These are phyloP conservation scores for Cercospora zeina DNA, from an alignment of 2,329 filamentous ascomycete species.

Conservation along the genomic window DNA sequence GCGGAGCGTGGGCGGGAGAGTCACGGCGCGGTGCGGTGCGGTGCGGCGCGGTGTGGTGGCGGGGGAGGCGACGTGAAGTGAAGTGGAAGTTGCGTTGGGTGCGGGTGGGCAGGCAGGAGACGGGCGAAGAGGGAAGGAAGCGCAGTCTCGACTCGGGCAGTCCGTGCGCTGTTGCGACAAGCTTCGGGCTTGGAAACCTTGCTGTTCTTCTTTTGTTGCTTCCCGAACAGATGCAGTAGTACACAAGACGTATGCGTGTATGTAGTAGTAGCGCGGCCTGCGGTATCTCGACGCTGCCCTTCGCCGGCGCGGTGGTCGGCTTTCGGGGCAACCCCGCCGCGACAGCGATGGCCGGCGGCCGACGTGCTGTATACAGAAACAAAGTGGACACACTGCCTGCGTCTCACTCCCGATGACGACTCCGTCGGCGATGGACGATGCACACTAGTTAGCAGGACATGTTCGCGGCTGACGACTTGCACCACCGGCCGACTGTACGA, in stretches of 20 bases:
- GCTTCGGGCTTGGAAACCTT: slow-evolving; percentile 7
- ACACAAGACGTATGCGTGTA: background rate
- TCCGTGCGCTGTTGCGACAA: background rate
- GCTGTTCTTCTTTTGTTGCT: background rate
- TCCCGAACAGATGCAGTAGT: background rate
- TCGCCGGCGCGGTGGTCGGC: too few relatives aligned
- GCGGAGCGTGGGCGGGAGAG: background rate
- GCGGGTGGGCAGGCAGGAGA: background rate
- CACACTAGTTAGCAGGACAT: background rate
- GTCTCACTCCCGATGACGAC: background rate
- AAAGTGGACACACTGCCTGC: background rate
- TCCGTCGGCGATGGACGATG: too few relatives aligned
- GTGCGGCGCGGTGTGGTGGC: background rate
- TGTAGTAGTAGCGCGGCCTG: too few relatives aligned
- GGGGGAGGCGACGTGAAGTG: background rate
- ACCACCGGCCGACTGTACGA: background rate
- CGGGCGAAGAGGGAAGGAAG: background rate
- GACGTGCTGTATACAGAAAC: background rate
- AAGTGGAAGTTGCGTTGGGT: background rate
- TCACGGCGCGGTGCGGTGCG: background rate
- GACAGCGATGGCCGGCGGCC: background rate
- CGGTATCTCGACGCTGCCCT: too few relatives aligned
- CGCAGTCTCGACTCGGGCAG: background rate
- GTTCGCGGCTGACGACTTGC: background rate
- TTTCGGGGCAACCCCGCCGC: background rate